Base-by-base conservation (phyloP, 139 green algal species). In the Dunaliella sp. region DNA sequence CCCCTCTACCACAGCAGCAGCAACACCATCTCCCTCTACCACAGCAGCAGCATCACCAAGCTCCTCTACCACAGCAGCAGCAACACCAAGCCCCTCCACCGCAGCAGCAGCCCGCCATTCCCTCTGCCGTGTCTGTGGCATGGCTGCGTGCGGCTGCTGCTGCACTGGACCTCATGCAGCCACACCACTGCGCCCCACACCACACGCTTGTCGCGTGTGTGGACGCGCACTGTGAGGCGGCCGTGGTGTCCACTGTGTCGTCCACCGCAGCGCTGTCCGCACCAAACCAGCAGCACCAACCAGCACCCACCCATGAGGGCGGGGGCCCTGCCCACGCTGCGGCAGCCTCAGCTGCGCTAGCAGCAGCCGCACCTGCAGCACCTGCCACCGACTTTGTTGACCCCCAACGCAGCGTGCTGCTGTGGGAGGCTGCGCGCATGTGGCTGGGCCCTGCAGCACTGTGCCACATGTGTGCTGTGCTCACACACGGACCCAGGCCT, bases 351-450 rank as follows among this genome's bases (percentile, higher is more conserved):
- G 78, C 78, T 22, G 78, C 34, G 30, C 12, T 31, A 35, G 33
- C n/a, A n/a, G 78, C 78, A n/a, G 32, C n/a, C 21, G 78, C 32
- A 57, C 24, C 78, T 7, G 78, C 78, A 35, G 78, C 12, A 3
- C 33, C 33, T 7, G 22, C 78, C 78, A 83, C 78, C 3, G 85
- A 88, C 33, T 83, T 76, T 3, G 35, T 3, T 22, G 88, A 92
- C 84, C 88, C 90, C n/a, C 91, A 92, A 87, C 81, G 77, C 24
- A 84, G 81, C 34, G 36, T 88, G 3, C 85, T 88, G 33, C 81
- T 87, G 16, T 92, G 89, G 84, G 36, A 88, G 83, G 89, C 88
- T 7, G 65, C 87, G n/a, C 80, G 86, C 83, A 80, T 92, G 38
- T 88, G 57, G 83, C 35, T 94, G 57, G 81, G 87, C 24, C 80